Conservation (phyloP, 148 eudicot species). For the Bassia scoparia region DNA sequence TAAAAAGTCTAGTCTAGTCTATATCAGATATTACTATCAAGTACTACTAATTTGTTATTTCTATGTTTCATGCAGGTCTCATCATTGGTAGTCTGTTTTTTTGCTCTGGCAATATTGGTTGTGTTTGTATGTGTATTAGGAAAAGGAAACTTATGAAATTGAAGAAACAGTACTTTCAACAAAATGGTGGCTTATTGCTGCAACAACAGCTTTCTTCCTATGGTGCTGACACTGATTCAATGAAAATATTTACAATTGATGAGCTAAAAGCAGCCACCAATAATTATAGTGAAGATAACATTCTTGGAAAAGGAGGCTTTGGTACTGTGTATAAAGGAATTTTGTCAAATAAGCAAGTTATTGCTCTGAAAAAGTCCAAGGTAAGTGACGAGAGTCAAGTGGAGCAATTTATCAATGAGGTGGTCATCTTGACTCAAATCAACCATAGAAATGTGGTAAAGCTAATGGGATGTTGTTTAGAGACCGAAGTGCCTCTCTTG, state of each 20-base stretch:
- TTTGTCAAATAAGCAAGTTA: slow-evolving; percentile 10
- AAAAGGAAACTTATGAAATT: slow-evolving; percentile 9
- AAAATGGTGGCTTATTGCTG: slow-evolving; percentile 19
- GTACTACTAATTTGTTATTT: no score
- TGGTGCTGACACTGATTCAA: slow-evolving; percentile 8
- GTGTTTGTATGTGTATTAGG: slow-evolving; percentile 12
- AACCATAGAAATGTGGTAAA: slow-evolving; percentile 28
- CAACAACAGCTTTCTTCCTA: slow-evolving; percentile 12
- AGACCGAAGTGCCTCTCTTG: slow-evolving; percentile 26
- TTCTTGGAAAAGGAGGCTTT: slow-evolving; percentile 25
- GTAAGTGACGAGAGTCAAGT: slow-evolving; percentile 14
- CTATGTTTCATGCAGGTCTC: slow-evolving; percentile 3
- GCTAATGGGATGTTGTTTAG: slow-evolving; percentile 30
- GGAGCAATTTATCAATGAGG: slow-evolving; percentile 32
- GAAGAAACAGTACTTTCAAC: slow-evolving; percentile 18
- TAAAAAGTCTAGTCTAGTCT: no score
- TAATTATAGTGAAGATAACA: slow-evolving; percentile 18
- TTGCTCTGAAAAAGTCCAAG: slow-evolving; percentile 25
- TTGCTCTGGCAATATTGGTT: slow-evolving; percentile 20
- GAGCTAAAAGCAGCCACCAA: slow-evolving; percentile 22
- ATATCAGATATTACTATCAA: no score
- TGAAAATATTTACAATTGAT: slow-evolving; percentile 3
- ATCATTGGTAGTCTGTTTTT: neutral
- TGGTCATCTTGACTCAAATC: slow-evolving; percentile 23
- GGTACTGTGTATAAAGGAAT: slow-evolving; percentile 34